Base-by-base conservation (phyloP, 495 filamentous ascomycete species). In the Pyrenopolyporus hunteri region DNA sequence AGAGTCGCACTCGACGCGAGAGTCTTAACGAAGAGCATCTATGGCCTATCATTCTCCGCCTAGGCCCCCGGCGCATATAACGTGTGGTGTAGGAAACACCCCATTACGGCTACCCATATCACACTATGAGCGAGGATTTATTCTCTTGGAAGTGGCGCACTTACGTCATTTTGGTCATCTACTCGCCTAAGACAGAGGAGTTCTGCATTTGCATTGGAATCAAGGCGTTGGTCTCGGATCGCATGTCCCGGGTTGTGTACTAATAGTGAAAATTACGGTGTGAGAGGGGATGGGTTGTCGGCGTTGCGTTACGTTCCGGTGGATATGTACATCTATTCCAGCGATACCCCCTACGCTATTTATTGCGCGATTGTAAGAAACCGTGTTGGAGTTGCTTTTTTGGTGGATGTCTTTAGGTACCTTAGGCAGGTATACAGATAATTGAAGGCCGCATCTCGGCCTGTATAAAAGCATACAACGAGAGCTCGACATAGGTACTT, bases 281-380 rank as follows among this genome's bases (percentile, higher is more conserved):
- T 43, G n/a, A n/a, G n/a, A n/a, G 29, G 29, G 2, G 10, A 11
- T 23, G 49, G 33, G 46, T 47, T 54, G 54, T 33, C 50, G 61
- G 49, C 37, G 45, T 56, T 51, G 62, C 56, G 54, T 65, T 55
- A 31, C 31, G 50, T 33, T 13, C 36, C 29, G 51, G 50, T 53
- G 62, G 55, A 60, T 44, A 52, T 65, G 55, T 59, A 59, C 44
- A n/a, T 60, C 16, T 60, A 55, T 60, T 55, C 43, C 39, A 39
- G 32, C 62, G 62, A 65, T 65, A 65, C 62, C 62, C 62, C 62
- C 57, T 58, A 53, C 48, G 17, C 28, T 26, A 33, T 46, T 46
- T 56, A 56, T 51, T 58, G 48, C 48, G 17, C 28, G 26, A 33
- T 46, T 46, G 40, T 49, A 49, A 20, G 60, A 53, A 64, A 40